A percentile compares a stretch with the other conserved stretches of the same genome.
Evolutionary conservation across 2,329 filamentous ascomycete genomes (phyloP).

Genomic region (Aspergillus viridinutans): DNA sequence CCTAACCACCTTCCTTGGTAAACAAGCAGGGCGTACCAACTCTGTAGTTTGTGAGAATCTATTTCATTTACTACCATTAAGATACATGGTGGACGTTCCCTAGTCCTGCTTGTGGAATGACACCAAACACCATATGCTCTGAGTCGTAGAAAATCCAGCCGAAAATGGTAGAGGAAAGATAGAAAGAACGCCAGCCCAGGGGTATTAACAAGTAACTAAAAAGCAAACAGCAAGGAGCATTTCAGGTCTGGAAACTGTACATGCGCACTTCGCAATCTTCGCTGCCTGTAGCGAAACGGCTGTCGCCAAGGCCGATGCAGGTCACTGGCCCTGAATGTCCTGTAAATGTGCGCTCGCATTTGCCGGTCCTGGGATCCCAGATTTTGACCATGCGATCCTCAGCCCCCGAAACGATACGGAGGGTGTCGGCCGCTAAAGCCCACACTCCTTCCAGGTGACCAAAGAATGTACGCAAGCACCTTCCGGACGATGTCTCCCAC

Average conservation of each 20-base stretch:
- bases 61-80: background rate
- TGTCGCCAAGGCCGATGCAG: conserved; percentile 86
- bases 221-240: background rate
- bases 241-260: conserved; percentile 61
- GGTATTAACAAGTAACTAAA: conserved; percentile 1
- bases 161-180: background rate
- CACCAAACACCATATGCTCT: background rate
- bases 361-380: conserved; percentile 89
- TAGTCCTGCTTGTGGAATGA: background rate
- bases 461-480: conserved; percentile 88
- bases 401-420: conserved; percentile 81
- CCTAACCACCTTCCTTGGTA: background rate
- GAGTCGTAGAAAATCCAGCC: background rate
- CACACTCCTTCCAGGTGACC: conserved; percentile 95
- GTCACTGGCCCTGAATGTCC: conserved; percentile 89
- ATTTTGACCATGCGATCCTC: conserved; percentile 95
- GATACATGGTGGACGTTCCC: background rate
- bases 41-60: background rate
- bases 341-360: conserved; percentile 87
- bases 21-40: background rate
- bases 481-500: conserved; percentile 81
- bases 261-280: conserved; percentile 90
- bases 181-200: background rate
- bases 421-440: conserved; percentile 82
- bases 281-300: conserved; percentile 81